Evolutionary conservation across 495 filamentous ascomycete species (phyloP).

Genomic region (Copromyces sp.): DNA sequence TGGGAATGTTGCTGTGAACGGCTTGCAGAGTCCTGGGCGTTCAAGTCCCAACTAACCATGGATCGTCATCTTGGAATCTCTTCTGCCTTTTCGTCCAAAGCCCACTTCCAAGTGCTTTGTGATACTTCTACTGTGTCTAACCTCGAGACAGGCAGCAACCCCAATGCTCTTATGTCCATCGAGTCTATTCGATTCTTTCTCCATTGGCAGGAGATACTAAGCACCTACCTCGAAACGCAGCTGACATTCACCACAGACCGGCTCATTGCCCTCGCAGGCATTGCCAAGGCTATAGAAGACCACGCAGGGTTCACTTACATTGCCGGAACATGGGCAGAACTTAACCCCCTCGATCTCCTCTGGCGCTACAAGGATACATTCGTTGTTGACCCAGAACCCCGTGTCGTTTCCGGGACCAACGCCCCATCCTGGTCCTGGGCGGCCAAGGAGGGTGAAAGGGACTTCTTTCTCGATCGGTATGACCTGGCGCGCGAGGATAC

Average conservation of each 20-base stretch:
- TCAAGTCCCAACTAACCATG: background rate
- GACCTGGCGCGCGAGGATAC: background rate
- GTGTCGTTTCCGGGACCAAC: background rate
- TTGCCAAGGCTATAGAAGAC: slow-evolving; percentile 8
- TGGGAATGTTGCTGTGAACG: slow-evolving; percentile 5
- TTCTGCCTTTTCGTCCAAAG: background rate
- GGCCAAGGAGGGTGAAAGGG: background rate
- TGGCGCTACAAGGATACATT: background rate
- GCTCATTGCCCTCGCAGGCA: slow-evolving; percentile 14
- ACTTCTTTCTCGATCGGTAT: background rate
- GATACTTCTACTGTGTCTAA: background rate
- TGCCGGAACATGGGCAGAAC: slow-evolving; percentile 12
- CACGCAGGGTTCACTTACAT: slow-evolving; percentile 7
- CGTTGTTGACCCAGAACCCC: background rate
- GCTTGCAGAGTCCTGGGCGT: background rate
- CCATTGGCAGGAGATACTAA: background rate
- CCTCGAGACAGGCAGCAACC: background rate
- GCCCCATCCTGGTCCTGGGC: background rate
- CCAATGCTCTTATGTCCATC: background rate
- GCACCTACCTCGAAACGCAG: background rate
- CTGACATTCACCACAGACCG: slow-evolving; percentile 11
- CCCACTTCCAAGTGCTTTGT: background rate
- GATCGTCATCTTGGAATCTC: background rate
- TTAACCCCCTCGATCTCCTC: slow-evolving; percentile 1
- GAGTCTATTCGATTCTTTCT: background rate